phyloP scores from a whole-genome alignment of 768 basidiomycete species.

The Tulasnella calospora region DNA sequence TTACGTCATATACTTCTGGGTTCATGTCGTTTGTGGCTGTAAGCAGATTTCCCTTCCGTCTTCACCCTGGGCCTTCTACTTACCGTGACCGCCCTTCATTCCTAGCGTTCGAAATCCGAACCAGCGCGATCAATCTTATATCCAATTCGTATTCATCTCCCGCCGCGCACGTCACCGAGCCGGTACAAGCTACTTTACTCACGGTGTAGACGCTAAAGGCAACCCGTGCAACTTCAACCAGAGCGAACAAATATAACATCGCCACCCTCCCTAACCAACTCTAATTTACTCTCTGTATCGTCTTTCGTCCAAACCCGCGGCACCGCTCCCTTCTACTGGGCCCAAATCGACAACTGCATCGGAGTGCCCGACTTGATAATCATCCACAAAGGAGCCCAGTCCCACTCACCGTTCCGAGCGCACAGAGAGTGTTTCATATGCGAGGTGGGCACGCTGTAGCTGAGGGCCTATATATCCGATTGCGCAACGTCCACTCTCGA shows the following conservation, averaged over 20 bases:
- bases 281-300: constrained; percentile 41
- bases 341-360: constrained; percentile 87
- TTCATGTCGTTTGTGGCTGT: constrained; percentile 91
- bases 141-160: constrained; percentile 84
- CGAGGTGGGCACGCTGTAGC: too few species aligned
- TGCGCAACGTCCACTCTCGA: too few species aligned
- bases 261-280: constrained; percentile 28
- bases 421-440: too few species aligned
- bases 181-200: constrained; percentile 94
- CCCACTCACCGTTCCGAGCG: constrained; percentile 56
- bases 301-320: constrained; percentile 93
- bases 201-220: constrained; percentile 84
- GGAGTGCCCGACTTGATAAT: constrained; percentile 96
- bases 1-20: constrained; percentile 60
- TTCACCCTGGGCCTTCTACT: too few species aligned
- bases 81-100: too few species aligned
- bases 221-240: constrained; percentile 97
- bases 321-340: constrained; percentile 92
- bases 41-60: not conserved
- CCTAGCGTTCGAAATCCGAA: constrained; percentile 71
- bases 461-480: too few species aligned
- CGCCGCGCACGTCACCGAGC: constrained; percentile 90
- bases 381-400: constrained; percentile 87
- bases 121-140: constrained; percentile 62
- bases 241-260: constrained; percentile 87